These are phyloP conservation scores for Mycosarcoma mackinlayi DNA, from an alignment of 1,284 basidiomycete species.

Conservation along the genomic window DNA sequence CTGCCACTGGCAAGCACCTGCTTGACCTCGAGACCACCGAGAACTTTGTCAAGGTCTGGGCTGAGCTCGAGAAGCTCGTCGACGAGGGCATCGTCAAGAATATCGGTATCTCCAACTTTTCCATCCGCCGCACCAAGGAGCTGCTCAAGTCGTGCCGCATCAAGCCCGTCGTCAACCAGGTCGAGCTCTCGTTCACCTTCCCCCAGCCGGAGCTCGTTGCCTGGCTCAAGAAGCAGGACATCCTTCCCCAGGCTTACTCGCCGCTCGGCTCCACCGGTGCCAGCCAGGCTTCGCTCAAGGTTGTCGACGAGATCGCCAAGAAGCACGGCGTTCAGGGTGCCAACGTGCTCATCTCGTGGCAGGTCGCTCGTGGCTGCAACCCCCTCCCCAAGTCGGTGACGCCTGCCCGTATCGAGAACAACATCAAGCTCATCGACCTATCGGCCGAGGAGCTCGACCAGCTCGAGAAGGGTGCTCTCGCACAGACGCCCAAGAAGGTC, in stretches of 20 bases:
- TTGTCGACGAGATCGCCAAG: slow-evolving; percentile 58
- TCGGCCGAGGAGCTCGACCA: slow-evolving; percentile 70
- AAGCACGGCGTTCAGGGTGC: slow-evolving; percentile 56
- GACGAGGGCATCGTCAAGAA: slow-evolving; percentile 60
- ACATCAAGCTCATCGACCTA: slow-evolving; percentile 70
- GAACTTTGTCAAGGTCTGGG: slow-evolving; percentile 54
- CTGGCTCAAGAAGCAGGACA: slow-evolving; percentile 71
- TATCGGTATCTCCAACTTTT: slow-evolving; percentile 74
- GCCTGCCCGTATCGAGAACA: slow-evolving; percentile 55
- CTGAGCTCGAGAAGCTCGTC: slow-evolving; percentile 58
- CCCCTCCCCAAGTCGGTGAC: slow-evolving; percentile 53
- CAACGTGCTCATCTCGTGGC: slow-evolving; percentile 59
- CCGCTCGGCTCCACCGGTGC: slow-evolving; percentile 57
- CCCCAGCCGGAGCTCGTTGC: slow-evolving; percentile 82
- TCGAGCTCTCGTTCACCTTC: slow-evolving; percentile 68
- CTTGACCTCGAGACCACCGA: slow-evolving; percentile 75
- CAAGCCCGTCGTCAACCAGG: slow-evolving; percentile 63
- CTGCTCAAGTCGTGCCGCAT: slow-evolving; percentile 52
- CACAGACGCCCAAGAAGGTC: slow-evolving; percentile 51
- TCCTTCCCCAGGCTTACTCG: slow-evolving; percentile 59
- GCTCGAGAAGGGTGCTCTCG: slow-evolving; percentile 70
- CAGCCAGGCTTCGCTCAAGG: slow-evolving; percentile 44
- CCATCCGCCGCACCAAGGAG: slow-evolving; percentile 60
- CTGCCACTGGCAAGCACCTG: slow-evolving; percentile 71
- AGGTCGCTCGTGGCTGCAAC: slow-evolving; percentile 59